phyloP scores from a whole-genome alignment of 2,329 filamentous ascomycete genomes.

The Xylariaceae sp. region DNA sequence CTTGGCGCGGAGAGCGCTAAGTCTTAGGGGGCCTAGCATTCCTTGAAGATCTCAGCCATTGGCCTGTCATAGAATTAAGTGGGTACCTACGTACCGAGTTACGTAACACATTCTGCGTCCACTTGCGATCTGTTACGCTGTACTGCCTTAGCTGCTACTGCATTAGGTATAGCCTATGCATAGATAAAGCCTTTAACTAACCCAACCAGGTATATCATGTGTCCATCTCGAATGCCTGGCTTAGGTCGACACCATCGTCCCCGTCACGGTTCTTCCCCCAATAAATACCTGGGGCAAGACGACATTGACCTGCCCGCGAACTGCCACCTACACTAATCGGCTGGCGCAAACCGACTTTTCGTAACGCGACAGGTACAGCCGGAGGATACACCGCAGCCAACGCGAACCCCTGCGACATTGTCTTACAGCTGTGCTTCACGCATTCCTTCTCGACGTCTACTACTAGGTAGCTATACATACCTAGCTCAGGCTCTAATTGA shows the following conservation, averaged over 20 bases:
- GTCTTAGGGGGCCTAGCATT: too few relatives aligned
- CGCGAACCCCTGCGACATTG: constrained; percentile 18
- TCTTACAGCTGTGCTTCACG: background rate
- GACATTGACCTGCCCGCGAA: background rate
- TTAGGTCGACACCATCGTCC: too few relatives aligned
- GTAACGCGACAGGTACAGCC: background rate
- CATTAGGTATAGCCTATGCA: background rate
- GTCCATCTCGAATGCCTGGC: background rate
- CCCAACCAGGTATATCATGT: background rate
- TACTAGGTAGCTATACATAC: background rate
- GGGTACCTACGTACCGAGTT: too few relatives aligned
- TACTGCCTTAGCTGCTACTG: background rate
- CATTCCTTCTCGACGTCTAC: background rate
- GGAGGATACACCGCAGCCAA: constrained; percentile 3
- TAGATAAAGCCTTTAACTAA: background rate
- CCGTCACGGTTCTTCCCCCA: background rate
- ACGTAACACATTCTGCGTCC: too few relatives aligned
- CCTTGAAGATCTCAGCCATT: too few relatives aligned
- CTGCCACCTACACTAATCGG: background rate
- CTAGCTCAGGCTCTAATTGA: background rate
- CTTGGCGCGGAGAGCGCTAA: too few relatives aligned
- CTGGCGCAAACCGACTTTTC: constrained; percentile 1
- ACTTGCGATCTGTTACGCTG: background rate
- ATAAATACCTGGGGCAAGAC: background rate
- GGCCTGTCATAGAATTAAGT: too few relatives aligned